These are phyloP conservation scores for Russula sp. DNA, from an alignment of 768 basidiomycete species.

Conservation along the genomic window DNA sequence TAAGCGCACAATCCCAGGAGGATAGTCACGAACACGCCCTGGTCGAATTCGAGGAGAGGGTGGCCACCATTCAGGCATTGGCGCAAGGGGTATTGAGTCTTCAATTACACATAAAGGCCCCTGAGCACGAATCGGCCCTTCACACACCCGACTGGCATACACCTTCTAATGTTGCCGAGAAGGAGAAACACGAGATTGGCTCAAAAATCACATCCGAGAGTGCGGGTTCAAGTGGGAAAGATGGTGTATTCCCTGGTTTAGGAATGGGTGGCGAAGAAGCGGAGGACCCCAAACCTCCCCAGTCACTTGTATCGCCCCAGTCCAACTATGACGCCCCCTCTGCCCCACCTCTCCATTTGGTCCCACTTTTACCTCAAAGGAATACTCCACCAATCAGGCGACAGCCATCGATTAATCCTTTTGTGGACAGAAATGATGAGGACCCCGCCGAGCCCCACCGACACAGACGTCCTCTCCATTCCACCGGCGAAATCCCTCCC, in stretches of 20 bases:
- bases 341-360: neutral
- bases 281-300: neutral
- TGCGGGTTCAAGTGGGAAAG: neutral
- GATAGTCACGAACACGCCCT: neutral
- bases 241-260: neutral
- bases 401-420: neutral
- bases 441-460: neutral
- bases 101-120: neutral
- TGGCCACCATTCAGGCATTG: neutral
- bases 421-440: neutral
- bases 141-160: neutral
- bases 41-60: constrained; percentile 1
- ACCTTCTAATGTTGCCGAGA: neutral
- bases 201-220: neutral
- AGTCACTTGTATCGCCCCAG: neutral
- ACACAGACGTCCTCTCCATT: neutral
- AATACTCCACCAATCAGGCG: neutral
- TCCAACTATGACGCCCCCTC: neutral
- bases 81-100: constrained; percentile 6
- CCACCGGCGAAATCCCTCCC: neutral
- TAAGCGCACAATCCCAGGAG: neutral
- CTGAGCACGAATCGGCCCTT: neutral
- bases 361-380: neutral
- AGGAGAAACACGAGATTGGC: neutral
- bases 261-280: neutral